phyloP scores from a whole-genome alignment of 164 flowering plant species.

The Platanus orientalis region DNA sequence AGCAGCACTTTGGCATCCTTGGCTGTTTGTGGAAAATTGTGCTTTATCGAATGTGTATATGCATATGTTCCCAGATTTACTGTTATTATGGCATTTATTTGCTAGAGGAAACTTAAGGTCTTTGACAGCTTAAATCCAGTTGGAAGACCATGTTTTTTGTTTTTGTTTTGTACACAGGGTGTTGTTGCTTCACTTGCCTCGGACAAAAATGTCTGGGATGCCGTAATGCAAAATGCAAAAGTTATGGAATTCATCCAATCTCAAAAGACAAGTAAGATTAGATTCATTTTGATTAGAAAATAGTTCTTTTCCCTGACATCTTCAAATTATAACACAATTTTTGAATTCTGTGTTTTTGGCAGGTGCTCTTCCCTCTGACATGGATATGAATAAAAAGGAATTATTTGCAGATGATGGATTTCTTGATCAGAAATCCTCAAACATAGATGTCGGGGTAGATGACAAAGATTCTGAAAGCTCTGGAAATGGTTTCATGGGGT shows the following conservation, averaged over 20 bases:
- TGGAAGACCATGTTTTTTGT: too few relatives aligned
- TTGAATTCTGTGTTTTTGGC: conserved; percentile 1
- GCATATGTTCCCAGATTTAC: too few relatives aligned
- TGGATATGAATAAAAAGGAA: conserved; percentile 2
- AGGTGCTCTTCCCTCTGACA: conserved; percentile 2
- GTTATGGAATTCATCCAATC: conserved; percentile 42
- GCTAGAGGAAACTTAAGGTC: too few relatives aligned
- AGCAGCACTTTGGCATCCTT: too few relatives aligned
- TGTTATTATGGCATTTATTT: too few relatives aligned
- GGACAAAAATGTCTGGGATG: conserved; percentile 17
- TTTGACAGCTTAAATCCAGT: too few relatives aligned
- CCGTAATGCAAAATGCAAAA: conserved; percentile 14
- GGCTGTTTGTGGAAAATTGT: too few relatives aligned
- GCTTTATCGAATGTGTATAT: too few relatives aligned
- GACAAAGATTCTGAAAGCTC: conserved; percentile 11
- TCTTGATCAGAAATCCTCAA: neutral
- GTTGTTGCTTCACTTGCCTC: conserved; percentile 10
- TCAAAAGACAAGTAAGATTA: conserved; percentile 36
- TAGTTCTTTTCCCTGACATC: neutral
- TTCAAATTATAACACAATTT: neutral
- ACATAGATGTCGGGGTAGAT: conserved; percentile 9
- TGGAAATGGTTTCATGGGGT: conserved; percentile 13
- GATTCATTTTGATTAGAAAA: neutral
- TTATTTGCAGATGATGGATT: conserved; percentile 13
- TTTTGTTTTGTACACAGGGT: neutral